Evolutionary conservation across 2,329 filamentous ascomycete species (phyloP), one percentile per base, ranked within the genome.

Genomic region (Grosmannia serpens): DNA sequence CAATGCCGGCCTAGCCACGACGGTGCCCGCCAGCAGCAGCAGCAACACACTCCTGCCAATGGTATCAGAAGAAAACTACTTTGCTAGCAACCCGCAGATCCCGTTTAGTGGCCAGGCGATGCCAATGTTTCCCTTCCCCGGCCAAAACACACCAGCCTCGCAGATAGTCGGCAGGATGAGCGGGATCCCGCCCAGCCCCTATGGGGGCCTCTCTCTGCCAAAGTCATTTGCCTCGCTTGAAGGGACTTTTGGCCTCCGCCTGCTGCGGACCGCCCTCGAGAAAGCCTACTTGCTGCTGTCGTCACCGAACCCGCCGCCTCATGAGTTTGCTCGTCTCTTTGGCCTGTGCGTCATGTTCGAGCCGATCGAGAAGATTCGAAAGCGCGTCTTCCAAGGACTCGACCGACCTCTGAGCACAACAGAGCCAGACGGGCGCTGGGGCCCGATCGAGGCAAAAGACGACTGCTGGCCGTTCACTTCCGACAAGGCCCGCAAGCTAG

Each of bases 291-390:
- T 74, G 3, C 70, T 91, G 1, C 74, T 88, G 3, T 72, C 68
- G 17, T 75, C 76, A 67, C 66, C 71, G 2, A 71, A 76, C 62
- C 77, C 81, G 53, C 75, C 79, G 0, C 75, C 76, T 2, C 68
- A 73, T 2, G 69, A 70, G 1, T 74, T 84, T 58, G 71, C 74
- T n/a, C 76, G 78, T 38, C 77, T 84, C 1, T 91, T 91, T 68
- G 85, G 83, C 41, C 86, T 90, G 59, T 84, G 83, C n/a, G 72
- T 87, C 22, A 77, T 84, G 29, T 85, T 85, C 61, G 78, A 84
- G 65, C 70, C 73, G 1, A 70, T 70, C 5, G 77, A 80, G 5
- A 64, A 69, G 44, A 82, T 84, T 57, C 61, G 78, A 31, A 62
- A 68, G 22, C 73, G 75, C 17, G 67, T 78, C 17, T 68, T 59